Base-by-base conservation (phyloP, 129 eudicot species). In the Flaveria linearis region DNA sequence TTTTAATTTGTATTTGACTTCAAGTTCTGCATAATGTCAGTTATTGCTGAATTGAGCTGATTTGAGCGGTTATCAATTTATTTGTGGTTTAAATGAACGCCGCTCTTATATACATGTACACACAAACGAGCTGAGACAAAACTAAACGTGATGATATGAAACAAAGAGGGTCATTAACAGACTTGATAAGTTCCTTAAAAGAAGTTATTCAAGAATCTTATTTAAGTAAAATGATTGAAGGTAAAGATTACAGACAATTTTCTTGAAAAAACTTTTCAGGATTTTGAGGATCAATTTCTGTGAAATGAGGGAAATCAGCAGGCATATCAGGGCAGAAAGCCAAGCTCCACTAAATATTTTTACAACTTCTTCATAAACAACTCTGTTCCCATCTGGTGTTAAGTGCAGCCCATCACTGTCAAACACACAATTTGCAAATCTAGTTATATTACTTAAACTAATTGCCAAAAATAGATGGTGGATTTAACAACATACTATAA, bases 331-430 rank as follows among this genome's bases (percentile, higher is more conserved):
- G 17, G 92, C 87, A 33, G 86, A 80, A 41, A 90, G 82, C 72
- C 87, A 84, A 7, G 87, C 87, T 61, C 84, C 88, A 16, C 76
- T 78, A 17, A 93, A 85, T 14, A 82, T 76, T 78, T 78, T 81
- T 39, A 82, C 28, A 36, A 93, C 92, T 82, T 88, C 92, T 81
- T 81, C 74, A 69, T 77, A 56, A 11, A 93, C 89, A 49, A 93
- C 81, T 71, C 67, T 85, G 78, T 90, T 93, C 50, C 98, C 98
- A 47, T 90, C 95, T 20, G 89, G 84, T 56, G 96, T 90, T 69
- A 90, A 75, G 78, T 93, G 98, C 82, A 93, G 69, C 28, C 98
- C 98, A 60, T 93, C 98, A 55, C 98, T 93, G 81, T n/a, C 13
- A 74, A 73, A 77, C 42, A 20, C 22, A 76, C 45, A 52, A 52